Evolutionary conservation across 805 yeast species (phyloP).

Genomic region (Yamadazyma tumulicola): DNA sequence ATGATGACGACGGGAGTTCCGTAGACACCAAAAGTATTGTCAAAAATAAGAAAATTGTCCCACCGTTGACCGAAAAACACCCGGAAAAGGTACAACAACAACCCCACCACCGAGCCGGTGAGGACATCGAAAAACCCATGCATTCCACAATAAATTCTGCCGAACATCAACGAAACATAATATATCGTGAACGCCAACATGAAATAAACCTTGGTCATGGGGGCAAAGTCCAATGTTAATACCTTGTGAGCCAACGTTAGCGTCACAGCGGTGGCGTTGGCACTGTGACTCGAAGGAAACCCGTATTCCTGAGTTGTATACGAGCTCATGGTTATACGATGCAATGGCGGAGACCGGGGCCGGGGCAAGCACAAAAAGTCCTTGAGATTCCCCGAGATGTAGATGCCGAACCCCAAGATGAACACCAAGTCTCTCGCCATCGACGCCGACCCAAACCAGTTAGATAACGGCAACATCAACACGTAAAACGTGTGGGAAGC

Average conservation of each 20-base stretch:
- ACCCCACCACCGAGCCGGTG: conserved; percentile 66
- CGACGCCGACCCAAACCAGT: conserved; percentile 69
- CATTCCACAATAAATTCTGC: conserved; percentile 95
- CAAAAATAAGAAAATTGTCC: conserved; percentile 43
- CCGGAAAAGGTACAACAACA: conserved; percentile 48
- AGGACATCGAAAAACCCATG: conserved; percentile 83
- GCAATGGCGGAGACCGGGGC: conserved; percentile 88
- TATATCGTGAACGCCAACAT: conserved; percentile 35
- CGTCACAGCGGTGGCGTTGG: conserved; percentile 85
- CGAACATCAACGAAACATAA: conserved; percentile 63
- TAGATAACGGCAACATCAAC: conserved; percentile 76
- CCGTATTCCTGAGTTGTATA: conserved; percentile 93
- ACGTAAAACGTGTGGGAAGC: conserved; percentile 96
- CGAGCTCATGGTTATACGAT: conserved; percentile 84
- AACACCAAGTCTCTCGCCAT: conserved; percentile 57
- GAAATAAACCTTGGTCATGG: conserved; percentile 11
- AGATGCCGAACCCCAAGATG: conserved; percentile 69
- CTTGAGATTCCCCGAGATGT: conserved; percentile 68
- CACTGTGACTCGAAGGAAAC: conserved; percentile 90
- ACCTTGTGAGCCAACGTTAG: conserved; percentile 33
- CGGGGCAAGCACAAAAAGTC: conserved; percentile 89
- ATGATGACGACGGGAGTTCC: conserved; percentile 34
- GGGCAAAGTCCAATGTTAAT: conserved; percentile 3
- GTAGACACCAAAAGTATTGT: conserved; percentile 20
- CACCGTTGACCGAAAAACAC: conserved; percentile 34